Base-by-base conservation (phyloP, 164 flowering plant genomes). In the Vitis amurensis region DNA sequence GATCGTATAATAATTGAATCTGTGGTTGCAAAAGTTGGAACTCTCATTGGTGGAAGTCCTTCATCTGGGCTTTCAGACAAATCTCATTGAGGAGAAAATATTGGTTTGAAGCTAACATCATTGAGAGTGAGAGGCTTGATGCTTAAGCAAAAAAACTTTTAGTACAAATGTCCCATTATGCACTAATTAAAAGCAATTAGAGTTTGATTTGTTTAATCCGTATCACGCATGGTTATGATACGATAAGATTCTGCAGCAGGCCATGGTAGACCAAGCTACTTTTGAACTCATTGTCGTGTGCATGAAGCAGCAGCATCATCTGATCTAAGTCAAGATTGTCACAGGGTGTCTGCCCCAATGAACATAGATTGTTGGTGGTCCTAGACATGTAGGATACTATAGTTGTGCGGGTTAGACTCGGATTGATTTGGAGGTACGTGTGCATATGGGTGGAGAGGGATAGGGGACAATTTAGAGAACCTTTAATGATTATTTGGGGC, bases 81-180 rank as follows among this genome's bases (percentile, higher is more conserved):
- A 23, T 23, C 58, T 61, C 76, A 72, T 69, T 68, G 76, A 13
- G 27, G 57, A 64, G 47, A 71, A 55, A 58, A 51, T 58, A 49
- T 75, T 57, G 23, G 27, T 63, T 61, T 64, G 64, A 64, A 72
- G 49, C 67, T 62, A 50, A 78, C 73, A 78, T 74, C 78, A 78
- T 65, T 71, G 69, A 62, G 63, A 72, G 66, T 0, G 27, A 23
- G 27, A 23, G 69, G 61, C 81, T 78, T 74, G 73, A 71, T 61
- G 15, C 60, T 74, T 59, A 74, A 78, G 77, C 78, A 37, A 72
- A 74, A 74, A 71, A 66, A 60, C 55, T 62, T 64, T 64, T 37
- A 31, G 50, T 59, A 51, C 57, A 17, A 50, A 23, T 19, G 31
- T 23, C 59, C 61, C 19, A 47, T 70, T 70, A 59, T 61, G 17